Evolutionary conservation across 108 stramenopile genomes (phyloP).

Genomic region (Nannochloropsis granulata): DNA sequence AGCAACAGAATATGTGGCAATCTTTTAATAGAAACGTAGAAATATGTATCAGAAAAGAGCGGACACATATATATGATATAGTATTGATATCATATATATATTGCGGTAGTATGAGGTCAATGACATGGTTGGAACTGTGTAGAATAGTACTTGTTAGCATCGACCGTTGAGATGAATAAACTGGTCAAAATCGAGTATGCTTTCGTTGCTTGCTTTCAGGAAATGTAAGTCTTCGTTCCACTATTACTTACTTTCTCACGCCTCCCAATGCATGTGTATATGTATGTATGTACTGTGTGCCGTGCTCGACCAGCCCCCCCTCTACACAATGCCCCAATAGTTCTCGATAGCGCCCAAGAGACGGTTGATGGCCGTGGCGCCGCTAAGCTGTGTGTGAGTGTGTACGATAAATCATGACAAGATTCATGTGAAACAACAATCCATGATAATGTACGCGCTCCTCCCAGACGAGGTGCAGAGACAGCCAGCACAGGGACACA

Average conservation of each 20-base stretch:
- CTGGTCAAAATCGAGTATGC: background rate
- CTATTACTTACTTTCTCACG: background rate
- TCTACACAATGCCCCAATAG: conserved; percentile 77
- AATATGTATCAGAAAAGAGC: too few species aligned
- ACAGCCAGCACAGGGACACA: background rate
- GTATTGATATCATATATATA: background rate
- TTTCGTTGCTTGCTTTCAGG: background rate
- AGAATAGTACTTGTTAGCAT: too few species aligned
- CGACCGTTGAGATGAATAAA: too few species aligned
- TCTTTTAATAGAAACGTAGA: too few species aligned
- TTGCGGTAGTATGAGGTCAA: too few species aligned
- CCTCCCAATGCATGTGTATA: too few species aligned
- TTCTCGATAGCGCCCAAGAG: conserved; percentile 78
- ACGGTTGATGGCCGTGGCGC: conserved; percentile 73
- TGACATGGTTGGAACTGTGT: too few species aligned
- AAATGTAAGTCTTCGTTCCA: background rate
- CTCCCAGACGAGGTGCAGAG: background rate
- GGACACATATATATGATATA: background rate
- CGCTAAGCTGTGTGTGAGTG: conserved; percentile 42
- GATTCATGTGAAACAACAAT: background rate
- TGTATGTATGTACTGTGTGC: too few species aligned
- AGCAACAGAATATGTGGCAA: too few species aligned
- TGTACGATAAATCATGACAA: background rate
- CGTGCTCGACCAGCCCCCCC: too few species aligned
- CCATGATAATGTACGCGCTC: background rate